phyloP scores from a whole-genome alignment of 805 yeast genomes.

The Candida ortonii region DNA sequence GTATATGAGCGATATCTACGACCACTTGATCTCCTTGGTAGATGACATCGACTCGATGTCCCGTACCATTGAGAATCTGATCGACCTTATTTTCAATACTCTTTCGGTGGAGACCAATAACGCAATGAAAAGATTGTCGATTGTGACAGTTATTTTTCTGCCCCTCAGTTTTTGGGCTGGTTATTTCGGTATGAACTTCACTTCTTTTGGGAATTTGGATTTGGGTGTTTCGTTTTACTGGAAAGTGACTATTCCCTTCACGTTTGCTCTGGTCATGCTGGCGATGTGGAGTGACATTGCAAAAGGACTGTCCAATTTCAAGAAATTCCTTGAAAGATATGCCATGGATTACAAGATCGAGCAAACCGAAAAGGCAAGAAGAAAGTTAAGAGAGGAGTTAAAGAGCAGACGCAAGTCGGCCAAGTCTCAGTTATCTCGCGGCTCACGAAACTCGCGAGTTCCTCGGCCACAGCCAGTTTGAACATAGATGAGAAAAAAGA shows the following conservation, averaged over 20 bases:
- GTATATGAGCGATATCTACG: conserved; percentile 54
- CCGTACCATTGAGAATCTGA: conserved; percentile 47
- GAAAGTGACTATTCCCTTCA: conserved; percentile 44
- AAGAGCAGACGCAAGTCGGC: too few relatives aligned
- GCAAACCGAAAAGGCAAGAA: conserved; percentile 1
- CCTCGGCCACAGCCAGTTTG: too few relatives aligned
- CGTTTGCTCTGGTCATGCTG: conserved; percentile 34
- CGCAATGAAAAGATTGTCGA: conserved; percentile 51
- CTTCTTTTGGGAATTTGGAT: conserved; percentile 38
- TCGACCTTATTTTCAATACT: conserved; percentile 54
- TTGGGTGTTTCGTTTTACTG: conserved; percentile 44
- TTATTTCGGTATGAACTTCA: conserved; percentile 57
- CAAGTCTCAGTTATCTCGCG: too few relatives aligned
- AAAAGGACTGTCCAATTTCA: conserved; percentile 6
- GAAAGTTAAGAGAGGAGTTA: too few relatives aligned
- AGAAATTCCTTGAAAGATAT: conserved; percentile 7
- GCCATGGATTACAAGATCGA: conserved; percentile 9
- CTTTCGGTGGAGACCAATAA: conserved; percentile 53
- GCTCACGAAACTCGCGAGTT: too few relatives aligned
- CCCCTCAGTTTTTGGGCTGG: conserved; percentile 63
- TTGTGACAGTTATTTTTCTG: conserved; percentile 56
- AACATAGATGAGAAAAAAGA: too few relatives aligned
- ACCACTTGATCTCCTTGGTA: conserved; percentile 50
- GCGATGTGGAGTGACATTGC: conserved; percentile 33
- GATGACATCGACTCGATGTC: conserved; percentile 56